phyloP scores from a whole-genome alignment of 2,329 filamentous ascomycete genomes.

The Aspergillus ruber region DNA sequence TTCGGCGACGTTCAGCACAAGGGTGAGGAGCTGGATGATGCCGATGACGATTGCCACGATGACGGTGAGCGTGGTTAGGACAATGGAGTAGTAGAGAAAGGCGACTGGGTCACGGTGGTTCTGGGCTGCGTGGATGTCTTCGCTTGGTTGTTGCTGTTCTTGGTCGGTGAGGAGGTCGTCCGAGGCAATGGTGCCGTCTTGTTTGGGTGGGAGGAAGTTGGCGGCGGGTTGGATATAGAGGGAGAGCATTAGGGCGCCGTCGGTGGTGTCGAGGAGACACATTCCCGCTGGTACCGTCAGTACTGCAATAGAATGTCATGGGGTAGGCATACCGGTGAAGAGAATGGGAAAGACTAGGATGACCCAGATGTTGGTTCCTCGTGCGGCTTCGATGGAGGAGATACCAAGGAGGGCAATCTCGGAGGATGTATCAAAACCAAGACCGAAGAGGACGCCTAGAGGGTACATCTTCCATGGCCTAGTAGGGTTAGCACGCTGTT shows the following conservation, averaged over 20 bases:
- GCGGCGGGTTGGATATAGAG: constrained; percentile 62
- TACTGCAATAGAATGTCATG: neutral
- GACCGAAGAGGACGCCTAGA: constrained; percentile 76
- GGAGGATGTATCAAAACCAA: constrained; percentile 92
- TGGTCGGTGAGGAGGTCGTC: constrained; percentile 9
- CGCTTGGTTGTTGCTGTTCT: constrained; percentile 13
- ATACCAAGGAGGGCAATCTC: constrained; percentile 91
- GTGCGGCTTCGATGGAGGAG: constrained; percentile 74
- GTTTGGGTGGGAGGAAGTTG: constrained; percentile 31
- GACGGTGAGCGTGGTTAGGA: constrained; percentile 77
- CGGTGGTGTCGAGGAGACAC: constrained; percentile 88
- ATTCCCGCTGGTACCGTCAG: constrained; percentile 60
- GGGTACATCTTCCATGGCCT: constrained; percentile 90
- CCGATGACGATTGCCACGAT: constrained; percentile 81
- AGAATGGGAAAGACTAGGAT: constrained; percentile 86
- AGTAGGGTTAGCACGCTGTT: neutral
- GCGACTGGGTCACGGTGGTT: constrained; percentile 74
- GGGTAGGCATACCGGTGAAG: constrained; percentile 63
- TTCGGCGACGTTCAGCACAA: constrained; percentile 69
- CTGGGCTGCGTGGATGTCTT: constrained; percentile 1
- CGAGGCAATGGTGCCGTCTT: constrained; percentile 12
- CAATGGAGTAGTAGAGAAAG: constrained; percentile 88
- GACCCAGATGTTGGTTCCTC: constrained; percentile 86
- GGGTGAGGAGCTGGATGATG: constrained; percentile 71
- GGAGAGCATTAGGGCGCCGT: constrained; percentile 91